Evolutionary conservation across 2,329 filamentous ascomycete species (phyloP), one percentile per base, ranked within the genome.

Genomic region (Sclerotinia nivalis): DNA sequence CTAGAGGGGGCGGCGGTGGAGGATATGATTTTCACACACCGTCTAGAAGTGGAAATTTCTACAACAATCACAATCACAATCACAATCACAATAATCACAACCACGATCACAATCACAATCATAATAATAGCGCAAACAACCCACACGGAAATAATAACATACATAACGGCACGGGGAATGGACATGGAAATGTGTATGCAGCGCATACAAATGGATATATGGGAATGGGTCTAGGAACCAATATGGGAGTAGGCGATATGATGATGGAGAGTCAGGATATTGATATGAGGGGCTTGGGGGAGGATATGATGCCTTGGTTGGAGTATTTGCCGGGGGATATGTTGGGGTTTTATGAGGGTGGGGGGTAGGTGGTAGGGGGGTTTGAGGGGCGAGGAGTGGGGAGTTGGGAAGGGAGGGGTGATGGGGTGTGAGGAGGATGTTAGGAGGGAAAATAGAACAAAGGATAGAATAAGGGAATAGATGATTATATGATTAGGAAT

Each of bases 221-320:
- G 64, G 75, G 76, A 8, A 74, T 79, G 64, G 74, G 76, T 12
- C 73, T 79, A 0, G 75, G 75, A 7, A 74, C 73, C 20, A 20
- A 60, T 28, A 15, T 37, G 45, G 54, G 73, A 75, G 50, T 71
- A 77, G 60, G 80, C 0, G 54, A 81, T 72, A 90, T 93, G 80
- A 89, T 91, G 72, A 92, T 94, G 73, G 88, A 93, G 77, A 90
- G 88, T 71, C 91, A 92, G 72, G 91, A 94, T 73, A 88, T 95
- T 47, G 91, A 94, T 73, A 90, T 94, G 83, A 87, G 86, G 34
- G 82, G 87, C 6, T 80, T 93, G 25, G 89, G 88, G 1, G 86
- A 88, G 22, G 90, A 92, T 56, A 86, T 92, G 80, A 87, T 91
- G 83, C 88, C 89, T 0, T 94, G 91, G 90, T 82, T 93, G 15